A percentile compares a stretch with the other conserved stretches of the same genome.
Evolutionary conservation across 768 basidiomycete genomes (phyloP).

Genomic region (Collybia sordida): DNA sequence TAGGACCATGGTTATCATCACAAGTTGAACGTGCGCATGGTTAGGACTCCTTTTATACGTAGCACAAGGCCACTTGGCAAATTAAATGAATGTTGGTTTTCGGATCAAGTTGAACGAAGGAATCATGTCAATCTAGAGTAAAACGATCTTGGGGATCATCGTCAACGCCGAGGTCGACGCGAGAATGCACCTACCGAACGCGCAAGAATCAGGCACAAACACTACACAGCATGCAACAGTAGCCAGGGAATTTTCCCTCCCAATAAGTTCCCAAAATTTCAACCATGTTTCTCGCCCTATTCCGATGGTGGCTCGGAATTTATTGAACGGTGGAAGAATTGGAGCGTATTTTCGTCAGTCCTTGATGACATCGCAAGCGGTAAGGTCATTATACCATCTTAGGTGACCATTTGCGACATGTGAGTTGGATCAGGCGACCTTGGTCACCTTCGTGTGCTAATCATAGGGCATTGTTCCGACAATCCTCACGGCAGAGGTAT

Average conservation of each 20-base stretch:
- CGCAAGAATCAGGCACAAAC: neutral
- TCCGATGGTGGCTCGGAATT: too few relatives aligned
- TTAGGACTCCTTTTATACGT: neutral
- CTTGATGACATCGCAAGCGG: too few relatives aligned
- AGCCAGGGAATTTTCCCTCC: too few relatives aligned
- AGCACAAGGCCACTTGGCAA: neutral
- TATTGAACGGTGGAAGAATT: too few relatives aligned
- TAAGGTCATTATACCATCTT: neutral
- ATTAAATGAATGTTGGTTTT: neutral
- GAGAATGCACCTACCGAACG: neutral
- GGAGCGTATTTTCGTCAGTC: too few relatives aligned
- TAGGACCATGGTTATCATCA: constrained; percentile 17
- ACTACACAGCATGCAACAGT: neutral
- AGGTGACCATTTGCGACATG: neutral
- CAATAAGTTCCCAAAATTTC: too few relatives aligned
- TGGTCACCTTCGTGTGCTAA: too few relatives aligned
- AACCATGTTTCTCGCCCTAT: too few relatives aligned
- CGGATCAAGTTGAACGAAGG: neutral
- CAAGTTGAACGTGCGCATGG: neutral
- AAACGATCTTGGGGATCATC: neutral
- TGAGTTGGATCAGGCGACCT: neutral
- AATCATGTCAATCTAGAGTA: neutral
- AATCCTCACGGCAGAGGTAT: too few relatives aligned
- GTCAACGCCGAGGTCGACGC: constrained; percentile 2
- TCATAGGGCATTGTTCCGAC: too few relatives aligned